These are phyloP conservation scores for Cenchrus americanus DNA, from an alignment of 176 grass and related monocot species.

Conservation along the genomic window DNA sequence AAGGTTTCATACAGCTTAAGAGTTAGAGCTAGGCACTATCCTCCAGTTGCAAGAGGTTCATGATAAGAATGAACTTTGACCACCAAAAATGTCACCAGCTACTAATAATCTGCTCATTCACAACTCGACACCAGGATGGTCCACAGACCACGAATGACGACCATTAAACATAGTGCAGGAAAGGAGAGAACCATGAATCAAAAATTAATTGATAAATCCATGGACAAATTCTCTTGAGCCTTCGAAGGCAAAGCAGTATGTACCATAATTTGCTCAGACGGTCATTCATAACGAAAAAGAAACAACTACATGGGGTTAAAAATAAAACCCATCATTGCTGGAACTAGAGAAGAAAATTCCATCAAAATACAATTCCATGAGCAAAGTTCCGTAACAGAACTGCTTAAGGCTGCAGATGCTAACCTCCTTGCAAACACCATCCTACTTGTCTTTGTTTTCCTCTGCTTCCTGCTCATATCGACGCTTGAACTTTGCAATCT, in stretches of 20 bases:
- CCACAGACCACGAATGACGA: not conserved
- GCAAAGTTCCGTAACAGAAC: not conserved
- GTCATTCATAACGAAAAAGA: not conserved
- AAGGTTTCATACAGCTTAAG: no score
- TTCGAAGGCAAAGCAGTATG: not conserved
- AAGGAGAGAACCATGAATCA: not conserved
- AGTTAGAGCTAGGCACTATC: no score
- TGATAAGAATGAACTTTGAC: no score
- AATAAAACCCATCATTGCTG: not conserved
- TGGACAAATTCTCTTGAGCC: not conserved
- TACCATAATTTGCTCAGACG: not conserved
- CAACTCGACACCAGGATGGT: no score
- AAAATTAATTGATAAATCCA: not conserved
- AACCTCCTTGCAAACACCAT: not conserved
- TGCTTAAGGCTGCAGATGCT: not conserved
- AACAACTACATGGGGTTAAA: not conserved
- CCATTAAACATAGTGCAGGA: not conserved
- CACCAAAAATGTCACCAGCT: no score
- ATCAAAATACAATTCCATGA: not conserved
- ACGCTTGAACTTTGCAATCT: conserved; percentile 26
- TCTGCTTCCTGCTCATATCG: conserved; percentile 8
- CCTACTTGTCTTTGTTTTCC: conserved; percentile 4
- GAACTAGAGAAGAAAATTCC: not conserved
- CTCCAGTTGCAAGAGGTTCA: no score
- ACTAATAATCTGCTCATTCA: no score